These are phyloP conservation scores for Ascoidea asiatica DNA, from an alignment of 805 yeast genomes.

Conservation along the genomic window DNA sequence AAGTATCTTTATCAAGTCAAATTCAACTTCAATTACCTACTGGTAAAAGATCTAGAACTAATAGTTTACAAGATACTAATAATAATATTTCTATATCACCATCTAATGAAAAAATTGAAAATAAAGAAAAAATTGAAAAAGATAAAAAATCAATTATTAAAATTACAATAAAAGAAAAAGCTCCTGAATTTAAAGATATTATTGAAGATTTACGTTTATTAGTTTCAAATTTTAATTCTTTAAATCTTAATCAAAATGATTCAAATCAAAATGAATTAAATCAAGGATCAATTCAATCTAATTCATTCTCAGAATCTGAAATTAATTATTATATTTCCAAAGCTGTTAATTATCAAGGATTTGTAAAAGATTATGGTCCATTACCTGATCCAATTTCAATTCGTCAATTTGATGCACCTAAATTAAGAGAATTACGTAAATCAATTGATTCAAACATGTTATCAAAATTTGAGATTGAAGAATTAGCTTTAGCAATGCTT, in stretches of 20 bases:
- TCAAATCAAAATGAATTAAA: conserved; percentile 15
- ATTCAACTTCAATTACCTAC: conserved; percentile 15
- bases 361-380: conserved; percentile 50
- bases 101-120: conserved; percentile 9
- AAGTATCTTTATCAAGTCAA: conserved; percentile 10
- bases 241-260: no score
- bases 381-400: conserved; percentile 59
- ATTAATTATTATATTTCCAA: conserved; percentile 26
- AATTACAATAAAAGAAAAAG: conserved; percentile 11
- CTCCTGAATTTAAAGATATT: conserved; percentile 15
- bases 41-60: conserved; percentile 1
- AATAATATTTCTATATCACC: conserved; percentile 4
- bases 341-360: conserved; percentile 30
- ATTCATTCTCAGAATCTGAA: neutral
- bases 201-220: conserved; percentile 17
- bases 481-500: conserved; percentile 68
- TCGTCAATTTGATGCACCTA: conserved; percentile 79
- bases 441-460: conserved; percentile 41
- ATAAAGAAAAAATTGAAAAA: neutral
- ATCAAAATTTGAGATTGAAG: conserved; percentile 58
- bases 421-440: conserved; percentile 76
- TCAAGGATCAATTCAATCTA: conserved; percentile 8
- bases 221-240: conserved; percentile 20
- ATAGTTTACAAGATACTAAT: neutral
- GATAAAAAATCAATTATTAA: conserved; percentile 2